phyloP scores from a whole-genome alignment of 768 basidiomycete species.

The Suillus hirtellus region DNA sequence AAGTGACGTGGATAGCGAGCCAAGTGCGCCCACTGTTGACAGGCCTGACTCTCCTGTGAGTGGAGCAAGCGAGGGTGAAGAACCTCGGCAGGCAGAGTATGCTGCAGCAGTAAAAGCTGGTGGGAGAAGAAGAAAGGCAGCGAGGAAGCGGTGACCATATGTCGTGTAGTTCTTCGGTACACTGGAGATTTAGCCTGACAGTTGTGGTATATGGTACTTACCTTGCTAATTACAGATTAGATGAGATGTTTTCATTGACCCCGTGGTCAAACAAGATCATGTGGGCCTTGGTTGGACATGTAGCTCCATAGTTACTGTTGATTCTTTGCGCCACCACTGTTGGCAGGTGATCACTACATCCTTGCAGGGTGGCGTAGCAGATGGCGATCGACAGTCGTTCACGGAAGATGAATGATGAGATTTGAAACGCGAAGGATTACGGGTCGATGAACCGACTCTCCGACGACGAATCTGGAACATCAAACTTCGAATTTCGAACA shows the following conservation, averaged over 20 bases:
- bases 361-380: neutral
- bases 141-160: constrained; percentile 45
- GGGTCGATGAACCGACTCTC: neutral
- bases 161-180: neutral
- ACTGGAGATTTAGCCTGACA: neutral
- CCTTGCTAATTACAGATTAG: neutral
- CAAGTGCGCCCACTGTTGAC: constrained; percentile 32
- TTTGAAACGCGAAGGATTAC: neutral
- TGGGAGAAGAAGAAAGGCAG: constrained; percentile 62
- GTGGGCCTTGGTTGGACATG: neutral
- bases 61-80: constrained; percentile 26
- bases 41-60: constrained; percentile 48
- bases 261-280: neutral
- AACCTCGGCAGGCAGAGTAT: constrained; percentile 28
- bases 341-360: neutral
- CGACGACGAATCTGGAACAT: neutral
- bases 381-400: no score
- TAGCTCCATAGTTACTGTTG: neutral
- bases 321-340: neutral
- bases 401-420: neutral
- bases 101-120: constrained; percentile 54
- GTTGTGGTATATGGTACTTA: neutral
- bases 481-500: neutral
- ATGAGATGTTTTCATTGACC: neutral
- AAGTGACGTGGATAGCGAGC: constrained; percentile 27